Base-by-base conservation (phyloP, 345 rosid species). In the Isatis tinctoria region DNA sequence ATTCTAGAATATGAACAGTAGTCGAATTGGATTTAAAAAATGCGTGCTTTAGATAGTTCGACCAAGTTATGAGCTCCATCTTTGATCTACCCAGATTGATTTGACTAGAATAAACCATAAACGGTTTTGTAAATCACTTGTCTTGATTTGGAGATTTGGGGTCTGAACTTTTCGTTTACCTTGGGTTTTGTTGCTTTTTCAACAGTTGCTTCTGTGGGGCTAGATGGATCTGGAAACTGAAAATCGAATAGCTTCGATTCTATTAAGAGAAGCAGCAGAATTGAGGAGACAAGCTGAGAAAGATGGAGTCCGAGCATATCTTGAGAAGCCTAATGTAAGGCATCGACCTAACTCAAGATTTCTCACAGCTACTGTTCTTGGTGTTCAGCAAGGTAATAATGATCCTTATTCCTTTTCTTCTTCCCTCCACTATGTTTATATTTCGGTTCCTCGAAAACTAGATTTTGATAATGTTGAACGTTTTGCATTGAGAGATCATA, bases 251-350 rank as follows among this genome's bases (percentile, higher is more conserved):
- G 98, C 96, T 74, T 83, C 97, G 18, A 80, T 90, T 74, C 92
- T 95, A 22, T 70, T 95, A 78, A 90, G 87, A 82, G 99, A 95
- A 83, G 97, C 97, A 3, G 92, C 93, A n/a, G 99, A 92, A 36
- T 82, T 90, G 78, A 86, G 89, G 58, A 81, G 82, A 47, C 86
- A 81, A 82, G 97, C 97, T 56, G 91, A 88, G 72, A 86, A 74
- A 68, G 97, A 94, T 64, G 97, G 97, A 0, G 84, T 90, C 4
- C 83, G 84, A 75, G 97, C 81, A 47, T 92, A 92, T 81, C 96
- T 92, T 74, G 77, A 78, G 78, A 76, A 84, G 74, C 96, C 92
- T 60, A 79, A 74, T 27, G 85, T 74, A 2, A 82, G 97, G 80
- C 81, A 82, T 59, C 87, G 97, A 52, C 96, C 98, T 22, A 95